Evolutionary conservation across 441 rosid species (phyloP).

Genomic region (Populus hybrid): DNA sequence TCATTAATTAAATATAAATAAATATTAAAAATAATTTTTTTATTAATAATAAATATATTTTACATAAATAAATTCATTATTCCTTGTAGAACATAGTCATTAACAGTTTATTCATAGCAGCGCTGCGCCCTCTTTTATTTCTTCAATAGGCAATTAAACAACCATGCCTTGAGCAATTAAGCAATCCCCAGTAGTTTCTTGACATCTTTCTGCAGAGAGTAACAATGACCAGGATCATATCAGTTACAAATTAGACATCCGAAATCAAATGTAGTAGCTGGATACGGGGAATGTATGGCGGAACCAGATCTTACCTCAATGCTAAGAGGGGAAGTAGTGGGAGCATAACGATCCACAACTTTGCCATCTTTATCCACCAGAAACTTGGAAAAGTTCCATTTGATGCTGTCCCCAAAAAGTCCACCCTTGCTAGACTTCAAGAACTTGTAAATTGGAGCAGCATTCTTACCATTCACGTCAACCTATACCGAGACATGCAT

Average conservation of each 20-base stretch:
- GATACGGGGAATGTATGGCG: not conserved
- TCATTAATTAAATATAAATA: too few relatives aligned
- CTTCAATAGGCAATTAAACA: not conserved
- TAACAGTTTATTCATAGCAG: conserved; percentile 8
- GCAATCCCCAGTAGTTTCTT: conserved; percentile 67
- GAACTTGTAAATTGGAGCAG: conserved; percentile 80
- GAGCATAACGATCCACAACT: conserved; percentile 78
- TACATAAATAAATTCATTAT: too few relatives aligned
- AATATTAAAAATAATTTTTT: too few relatives aligned
- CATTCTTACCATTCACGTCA: conserved; percentile 80
- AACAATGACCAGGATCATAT: not conserved
- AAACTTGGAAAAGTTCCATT: conserved; percentile 95
- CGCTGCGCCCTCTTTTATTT: not conserved
- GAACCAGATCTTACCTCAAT: conserved; percentile 50
- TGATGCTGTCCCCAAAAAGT: conserved; percentile 63
- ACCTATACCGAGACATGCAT: conserved; percentile 32
- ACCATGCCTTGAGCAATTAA: conserved; percentile 17
- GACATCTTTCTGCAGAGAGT: conserved; percentile 57
- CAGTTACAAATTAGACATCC: not conserved
- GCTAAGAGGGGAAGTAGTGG: conserved; percentile 76
- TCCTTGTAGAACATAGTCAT: too few relatives aligned
- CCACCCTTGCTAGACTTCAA: conserved; percentile 85
- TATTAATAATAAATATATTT: too few relatives aligned
- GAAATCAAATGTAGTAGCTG: not conserved
- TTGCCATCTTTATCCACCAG: conserved; percentile 75